phyloP scores from a whole-genome alignment of 352 stramenopile species.

The Phytophthora idaei region DNA sequence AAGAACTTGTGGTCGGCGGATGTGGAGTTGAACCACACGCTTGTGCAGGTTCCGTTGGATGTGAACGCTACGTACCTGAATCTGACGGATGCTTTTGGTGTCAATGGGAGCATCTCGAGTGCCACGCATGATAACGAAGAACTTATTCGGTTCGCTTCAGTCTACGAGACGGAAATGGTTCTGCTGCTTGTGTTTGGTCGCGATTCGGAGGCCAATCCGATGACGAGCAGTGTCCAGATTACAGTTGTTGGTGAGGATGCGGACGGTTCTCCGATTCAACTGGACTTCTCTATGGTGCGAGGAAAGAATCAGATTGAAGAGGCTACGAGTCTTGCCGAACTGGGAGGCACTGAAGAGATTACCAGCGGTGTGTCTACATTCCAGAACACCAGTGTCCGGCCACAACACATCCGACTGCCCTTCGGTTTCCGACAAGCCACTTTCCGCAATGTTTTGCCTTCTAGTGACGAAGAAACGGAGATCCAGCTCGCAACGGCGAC shows the following conservation, averaged over 20 bases:
- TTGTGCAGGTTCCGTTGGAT: conserved; percentile 66
- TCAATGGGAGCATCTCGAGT: conserved; percentile 56
- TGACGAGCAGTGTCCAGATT: conserved; percentile 64
- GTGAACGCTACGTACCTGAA: conserved; percentile 76
- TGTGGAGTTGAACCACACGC: conserved; percentile 55
- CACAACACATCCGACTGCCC: conserved; percentile 60
- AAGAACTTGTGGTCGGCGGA: conserved; percentile 53
- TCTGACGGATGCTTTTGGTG: conserved; percentile 67
- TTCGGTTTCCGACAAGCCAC: conserved; percentile 70
- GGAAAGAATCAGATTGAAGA: conserved; percentile 47
- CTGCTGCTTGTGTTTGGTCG: conserved; percentile 83
- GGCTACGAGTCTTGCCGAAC: conserved; percentile 11
- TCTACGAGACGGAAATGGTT: conserved; percentile 80
- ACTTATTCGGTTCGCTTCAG: conserved; percentile 71
- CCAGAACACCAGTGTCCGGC: conserved; percentile 66
- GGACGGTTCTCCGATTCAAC: conserved; percentile 37
- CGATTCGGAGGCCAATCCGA: conserved; percentile 54
- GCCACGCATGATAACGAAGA: conserved; percentile 71
- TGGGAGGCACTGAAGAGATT: conserved; percentile 13
- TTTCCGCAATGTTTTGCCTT: conserved; percentile 39
- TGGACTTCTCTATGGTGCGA: conserved; percentile 67
- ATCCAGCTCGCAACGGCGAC: not conserved
- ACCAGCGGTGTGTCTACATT: conserved; percentile 61
- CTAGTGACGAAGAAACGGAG: conserved; percentile 9
- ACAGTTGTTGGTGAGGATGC: conserved; percentile 52